These are phyloP conservation scores for Tricholoma flavovirens DNA, from an alignment of 768 basidiomycete species.

Conservation along the genomic window DNA sequence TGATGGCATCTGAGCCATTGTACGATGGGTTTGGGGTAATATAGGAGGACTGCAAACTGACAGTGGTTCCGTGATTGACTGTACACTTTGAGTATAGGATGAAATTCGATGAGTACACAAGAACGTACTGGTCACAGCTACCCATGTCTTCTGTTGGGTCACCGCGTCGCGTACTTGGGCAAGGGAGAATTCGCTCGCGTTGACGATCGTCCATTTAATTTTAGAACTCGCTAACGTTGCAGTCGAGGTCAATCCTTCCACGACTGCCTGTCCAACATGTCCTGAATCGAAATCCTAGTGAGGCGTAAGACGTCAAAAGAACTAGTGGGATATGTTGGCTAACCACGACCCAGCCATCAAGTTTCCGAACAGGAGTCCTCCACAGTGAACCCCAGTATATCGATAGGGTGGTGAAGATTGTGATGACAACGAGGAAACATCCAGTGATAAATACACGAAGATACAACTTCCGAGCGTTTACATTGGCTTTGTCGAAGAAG, in stretches of 20 bases:
- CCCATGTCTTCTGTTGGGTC: slow-evolving; percentile 48
- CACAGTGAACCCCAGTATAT: slow-evolving; percentile 22
- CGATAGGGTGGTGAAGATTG: slow-evolving; percentile 18
- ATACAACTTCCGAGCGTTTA: slow-evolving; percentile 12
- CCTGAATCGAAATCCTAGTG: slow-evolving; percentile 57
- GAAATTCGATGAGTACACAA: background rate
- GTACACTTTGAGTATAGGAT: background rate
- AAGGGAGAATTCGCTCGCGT: slow-evolving; percentile 38
- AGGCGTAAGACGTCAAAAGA: background rate
- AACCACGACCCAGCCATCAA: slow-evolving; percentile 17
- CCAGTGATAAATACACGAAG: slow-evolving; percentile 10
- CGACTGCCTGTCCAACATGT: slow-evolving; percentile 42
- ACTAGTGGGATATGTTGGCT: background rate
- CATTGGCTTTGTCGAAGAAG: slow-evolving; percentile 8
- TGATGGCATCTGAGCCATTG: slow-evolving; percentile 44
- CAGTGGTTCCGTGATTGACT: slow-evolving; percentile 38
- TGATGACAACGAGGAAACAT: slow-evolving; percentile 10
- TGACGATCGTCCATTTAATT: slow-evolving; percentile 41
- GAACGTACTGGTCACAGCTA: slow-evolving; percentile 41
- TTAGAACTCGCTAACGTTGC: slow-evolving; percentile 14
- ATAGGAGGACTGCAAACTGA: slow-evolving; percentile 31
- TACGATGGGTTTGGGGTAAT: slow-evolving; percentile 37
- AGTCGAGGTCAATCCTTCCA: slow-evolving; percentile 26
- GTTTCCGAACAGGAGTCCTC: slow-evolving; percentile 16
- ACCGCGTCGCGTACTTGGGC: slow-evolving; percentile 42